Evolutionary conservation across 768 basidiomycete species (phyloP).

Genomic region (Kwoniella newhampshirensis): DNA sequence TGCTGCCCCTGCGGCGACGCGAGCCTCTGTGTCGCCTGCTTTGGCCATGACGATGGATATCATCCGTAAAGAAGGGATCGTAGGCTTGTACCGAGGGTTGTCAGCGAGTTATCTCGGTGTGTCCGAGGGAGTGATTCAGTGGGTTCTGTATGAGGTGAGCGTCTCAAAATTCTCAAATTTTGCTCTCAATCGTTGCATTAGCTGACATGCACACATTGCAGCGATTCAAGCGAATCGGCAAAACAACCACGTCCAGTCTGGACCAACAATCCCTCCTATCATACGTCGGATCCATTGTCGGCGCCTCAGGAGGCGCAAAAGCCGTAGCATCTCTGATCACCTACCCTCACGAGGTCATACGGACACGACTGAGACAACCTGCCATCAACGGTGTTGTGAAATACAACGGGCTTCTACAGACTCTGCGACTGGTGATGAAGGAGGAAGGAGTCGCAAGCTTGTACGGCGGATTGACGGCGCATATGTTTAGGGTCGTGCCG

Average conservation of each 20-base stretch:
- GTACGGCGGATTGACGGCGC: slow-evolving; percentile 90
- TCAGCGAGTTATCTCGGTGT: slow-evolving; percentile 94
- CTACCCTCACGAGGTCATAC: slow-evolving; percentile 96
- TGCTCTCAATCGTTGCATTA: no score
- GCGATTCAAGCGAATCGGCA: slow-evolving; percentile 70
- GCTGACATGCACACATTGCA: slow-evolving; percentile 6
- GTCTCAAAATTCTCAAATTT: not conserved
- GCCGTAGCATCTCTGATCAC: slow-evolving; percentile 90
- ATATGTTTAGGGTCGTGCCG: slow-evolving; percentile 93
- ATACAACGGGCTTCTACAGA: slow-evolving; percentile 83
- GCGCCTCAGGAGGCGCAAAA: slow-evolving; percentile 89
- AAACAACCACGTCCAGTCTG: slow-evolving; percentile 10
- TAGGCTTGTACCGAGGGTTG: slow-evolving; percentile 91
- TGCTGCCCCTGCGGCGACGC: slow-evolving; percentile 5
- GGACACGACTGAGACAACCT: slow-evolving; percentile 89
- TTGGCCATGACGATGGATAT: slow-evolving; percentile 65
- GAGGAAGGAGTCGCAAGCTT: slow-evolving; percentile 82
- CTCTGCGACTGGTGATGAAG: slow-evolving; percentile 74
- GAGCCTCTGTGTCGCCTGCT: slow-evolving; percentile 27
- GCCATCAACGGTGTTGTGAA: slow-evolving; percentile 68
- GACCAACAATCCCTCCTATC: slow-evolving; percentile 27
- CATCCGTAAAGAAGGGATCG: slow-evolving; percentile 72
- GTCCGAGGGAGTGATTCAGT: slow-evolving; percentile 93
- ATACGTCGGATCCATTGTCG: slow-evolving; percentile 62
- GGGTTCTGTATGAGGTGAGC: slow-evolving; percentile 82